Conservation (phyloP, 192 early-diverging fungal species). For the Coemansia sp. region DNA sequence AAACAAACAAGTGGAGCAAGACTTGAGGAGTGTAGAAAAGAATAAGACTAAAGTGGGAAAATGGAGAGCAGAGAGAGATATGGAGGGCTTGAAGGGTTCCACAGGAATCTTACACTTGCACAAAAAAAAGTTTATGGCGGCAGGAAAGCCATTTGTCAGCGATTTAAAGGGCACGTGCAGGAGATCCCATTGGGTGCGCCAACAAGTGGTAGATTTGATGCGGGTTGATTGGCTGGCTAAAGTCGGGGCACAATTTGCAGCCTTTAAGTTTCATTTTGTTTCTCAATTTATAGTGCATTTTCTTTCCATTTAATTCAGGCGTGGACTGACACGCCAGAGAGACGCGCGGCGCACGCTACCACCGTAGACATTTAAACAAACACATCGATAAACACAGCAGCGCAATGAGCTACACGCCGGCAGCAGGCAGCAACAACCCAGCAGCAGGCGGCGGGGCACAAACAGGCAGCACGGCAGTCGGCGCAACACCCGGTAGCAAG, state of each 20-base stretch:
- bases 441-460: not conserved
- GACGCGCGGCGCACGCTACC: too few relatives aligned
- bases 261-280: too few relatives aligned
- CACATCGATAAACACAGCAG: too few relatives aligned
- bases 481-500: not conserved
- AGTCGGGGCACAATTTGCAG: too few relatives aligned
- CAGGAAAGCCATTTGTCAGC: slow-evolving; percentile 3
- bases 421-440: not conserved
- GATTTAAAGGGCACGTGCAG: slow-evolving; percentile 13
- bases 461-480: not conserved
- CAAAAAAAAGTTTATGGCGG: not conserved
- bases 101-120: not conserved
- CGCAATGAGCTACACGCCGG: slow-evolving; percentile 31
- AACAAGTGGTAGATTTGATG: not conserved
- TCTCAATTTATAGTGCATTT: too few relatives aligned
- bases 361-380: too few relatives aligned
- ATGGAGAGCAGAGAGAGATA: not conserved
- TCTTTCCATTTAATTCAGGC: too few relatives aligned
- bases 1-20: not conserved
- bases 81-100: not conserved
- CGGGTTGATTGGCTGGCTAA: too few relatives aligned
- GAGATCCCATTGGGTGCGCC: slow-evolving; percentile 3
- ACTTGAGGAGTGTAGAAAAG: too few relatives aligned
- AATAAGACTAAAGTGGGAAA: too few relatives aligned
- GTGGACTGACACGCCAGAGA: too few relatives aligned